Conservation (phyloP, 2,329 filamentous ascomycete species). For the Cercospora sp. region DNA sequence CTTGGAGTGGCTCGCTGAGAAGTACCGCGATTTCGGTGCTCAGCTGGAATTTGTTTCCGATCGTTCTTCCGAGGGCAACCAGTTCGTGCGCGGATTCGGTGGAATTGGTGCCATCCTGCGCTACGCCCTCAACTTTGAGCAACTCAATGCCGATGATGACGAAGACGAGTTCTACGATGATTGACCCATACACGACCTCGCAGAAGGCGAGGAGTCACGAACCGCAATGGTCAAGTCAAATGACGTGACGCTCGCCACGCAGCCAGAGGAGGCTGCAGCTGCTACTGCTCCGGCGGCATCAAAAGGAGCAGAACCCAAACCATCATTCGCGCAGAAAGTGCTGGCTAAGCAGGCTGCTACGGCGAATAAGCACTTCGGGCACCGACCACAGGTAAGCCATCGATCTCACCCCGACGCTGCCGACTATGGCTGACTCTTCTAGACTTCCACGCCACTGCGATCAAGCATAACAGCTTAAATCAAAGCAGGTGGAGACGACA, state of each 20-base stretch:
- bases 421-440: conserved; percentile 15
- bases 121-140: conserved; percentile 99
- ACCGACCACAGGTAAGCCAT: conserved; percentile 31
- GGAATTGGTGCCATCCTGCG: conserved; percentile 95
- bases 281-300: conserved; percentile 34
- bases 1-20: conserved; percentile 99
- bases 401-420: neutral
- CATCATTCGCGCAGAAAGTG: conserved; percentile 26
- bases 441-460: conserved; percentile 35
- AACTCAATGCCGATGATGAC: conserved; percentile 82
- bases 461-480: conserved; percentile 25
- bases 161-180: conserved; percentile 83
- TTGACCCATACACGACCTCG: conserved; percentile 75
- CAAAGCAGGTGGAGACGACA: neutral
- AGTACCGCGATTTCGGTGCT: conserved; percentile 97
- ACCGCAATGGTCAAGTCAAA: conserved; percentile 50
- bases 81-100: conserved; percentile 99
- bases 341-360: conserved; percentile 23
- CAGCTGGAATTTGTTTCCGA: conserved; percentile 96
- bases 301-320: conserved; percentile 20
- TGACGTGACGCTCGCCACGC: conserved; percentile 57
- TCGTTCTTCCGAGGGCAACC: conserved; percentile 95
- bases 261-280: conserved; percentile 37
- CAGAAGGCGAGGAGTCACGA: conserved; percentile 74
- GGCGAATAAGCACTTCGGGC: conserved; percentile 27